Conservation (phyloP, 148 eudicot species). For the Amaranthus cruentus region DNA sequence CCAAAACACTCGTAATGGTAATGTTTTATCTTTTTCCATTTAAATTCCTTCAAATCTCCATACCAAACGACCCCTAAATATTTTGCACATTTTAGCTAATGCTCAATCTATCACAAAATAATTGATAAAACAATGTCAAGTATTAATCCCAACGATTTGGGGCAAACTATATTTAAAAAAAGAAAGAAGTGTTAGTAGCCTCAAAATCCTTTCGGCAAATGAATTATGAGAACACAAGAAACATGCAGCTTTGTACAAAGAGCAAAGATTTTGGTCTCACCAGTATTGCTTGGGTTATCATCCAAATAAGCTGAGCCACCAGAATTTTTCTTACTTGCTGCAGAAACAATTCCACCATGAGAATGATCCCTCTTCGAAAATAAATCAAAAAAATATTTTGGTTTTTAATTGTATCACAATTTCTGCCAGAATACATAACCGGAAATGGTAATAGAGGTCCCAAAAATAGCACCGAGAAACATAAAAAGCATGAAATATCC, state of each 20-base stretch:
- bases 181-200: not conserved
- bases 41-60: no score
- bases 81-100: not conserved
- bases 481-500: no score
- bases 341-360: slow-evolving; percentile 21
- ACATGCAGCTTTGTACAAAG: not conserved
- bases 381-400: not conserved
- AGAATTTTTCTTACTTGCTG: slow-evolving; percentile 49
- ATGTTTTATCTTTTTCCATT: no score
- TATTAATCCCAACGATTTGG: no score
- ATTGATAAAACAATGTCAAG: not conserved
- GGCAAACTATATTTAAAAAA: no score
- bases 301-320: slow-evolving; percentile 36
- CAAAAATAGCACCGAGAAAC: no score
- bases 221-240: not conserved
- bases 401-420: slow-evolving; percentile 34
- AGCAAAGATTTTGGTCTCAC: slow-evolving; percentile 27
- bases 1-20: no score
- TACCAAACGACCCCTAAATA: not conserved
- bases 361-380: not conserved
- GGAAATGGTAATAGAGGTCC: not conserved
- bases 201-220: not conserved
- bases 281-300: slow-evolving; percentile 37
- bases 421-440: slow-evolving; percentile 32
- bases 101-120: not conserved